Evolutionary conservation across 2,329 filamentous ascomycete species (phyloP), one percentile per base, ranked within the genome.

Genomic region (Pseudogymnoascus sp.): DNA sequence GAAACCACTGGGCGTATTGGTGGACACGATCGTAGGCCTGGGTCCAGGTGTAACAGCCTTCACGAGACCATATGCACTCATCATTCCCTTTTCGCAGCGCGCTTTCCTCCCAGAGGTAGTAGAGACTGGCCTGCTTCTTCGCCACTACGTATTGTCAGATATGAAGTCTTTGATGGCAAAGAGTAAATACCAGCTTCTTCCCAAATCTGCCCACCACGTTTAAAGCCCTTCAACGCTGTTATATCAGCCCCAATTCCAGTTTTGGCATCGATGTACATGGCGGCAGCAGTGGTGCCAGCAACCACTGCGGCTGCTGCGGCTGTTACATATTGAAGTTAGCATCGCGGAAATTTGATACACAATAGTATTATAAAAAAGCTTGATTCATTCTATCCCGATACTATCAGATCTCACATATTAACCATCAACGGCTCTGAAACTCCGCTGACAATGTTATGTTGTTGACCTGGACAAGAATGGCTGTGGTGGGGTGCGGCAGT

Each of bases 41-140:
- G 18, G 75, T 75, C 75, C 82, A 89, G 2, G 84, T 86, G 73
- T 84, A 86, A 68, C 77, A 80, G 21, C 82, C 80, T 51, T 78
- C 77, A 10, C 86, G 83, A 40, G 86, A 87, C 89, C 89, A 91
- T 68, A 92, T 80, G 67, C 83, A 85, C 64, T 82, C 78, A 51
- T 80, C 78, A 63, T 82, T 76, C 0, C 80, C 82, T 31, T 81
- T 78, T 18, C 76, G 74, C 47, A 79, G 76, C 12, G 80, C 85
- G 6, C 81, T 75, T 11, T 80, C 76, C 70, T 86, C 83, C 70
- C 91, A 86, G 63, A 83, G 75, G 73, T 89, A 89, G 80, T 87
- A 91, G 1, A 84, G 77, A 21, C 84, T 89, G 6, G 80, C 69
- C 21, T 81, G 78, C 11, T 83, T 82, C 47, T 81, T 76, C 62